A percentile compares a stretch with the other conserved stretches of the same genome.
Evolutionary conservation across 352 stramenopile species (phyloP).

Genomic region (Phytophthora palmivora): DNA sequence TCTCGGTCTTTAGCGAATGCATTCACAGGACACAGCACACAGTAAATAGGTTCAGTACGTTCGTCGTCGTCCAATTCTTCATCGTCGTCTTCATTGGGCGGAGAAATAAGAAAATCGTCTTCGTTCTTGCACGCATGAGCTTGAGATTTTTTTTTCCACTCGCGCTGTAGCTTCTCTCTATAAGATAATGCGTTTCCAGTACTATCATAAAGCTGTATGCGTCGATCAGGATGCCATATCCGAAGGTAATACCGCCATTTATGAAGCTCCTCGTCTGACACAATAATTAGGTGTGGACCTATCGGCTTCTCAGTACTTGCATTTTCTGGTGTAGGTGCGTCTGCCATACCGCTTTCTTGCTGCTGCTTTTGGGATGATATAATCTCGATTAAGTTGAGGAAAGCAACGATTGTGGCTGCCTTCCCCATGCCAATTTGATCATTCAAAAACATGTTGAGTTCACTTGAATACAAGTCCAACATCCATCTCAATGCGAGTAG

Average conservation of each 20-base stretch:
- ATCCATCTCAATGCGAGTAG: constrained; percentile 83
- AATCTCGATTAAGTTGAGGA: constrained; percentile 65
- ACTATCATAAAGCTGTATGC: constrained; percentile 70
- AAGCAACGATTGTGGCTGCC: constrained; percentile 74
- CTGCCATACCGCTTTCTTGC: constrained; percentile 6
- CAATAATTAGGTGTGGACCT: constrained; percentile 81
- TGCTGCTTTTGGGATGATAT: constrained; percentile 37
- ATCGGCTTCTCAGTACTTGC: background rate
- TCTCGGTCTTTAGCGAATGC: constrained; percentile 61
- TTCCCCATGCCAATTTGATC: constrained; percentile 91
- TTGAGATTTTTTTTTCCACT: constrained; percentile 60
- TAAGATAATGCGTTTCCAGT: constrained; percentile 30
- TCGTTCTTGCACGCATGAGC: constrained; percentile 28
- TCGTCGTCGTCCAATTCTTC: constrained; percentile 62
- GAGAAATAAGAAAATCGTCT: constrained; percentile 37
- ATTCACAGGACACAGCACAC: constrained; percentile 64
- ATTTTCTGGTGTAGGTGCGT: constrained; percentile 1
- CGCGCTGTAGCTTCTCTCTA: constrained; percentile 53
- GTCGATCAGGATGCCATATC: constrained; percentile 54
- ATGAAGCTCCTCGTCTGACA: constrained; percentile 76
- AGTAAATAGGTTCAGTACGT: constrained; percentile 57
- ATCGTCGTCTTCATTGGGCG: constrained; percentile 43
- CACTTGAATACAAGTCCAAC: constrained; percentile 69
- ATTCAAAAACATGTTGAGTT: constrained; percentile 82
- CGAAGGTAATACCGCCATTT: constrained; percentile 84